A percentile compares a stretch with the other conserved stretches of the same genome.
Conservation (phyloP, 2,329 filamentous ascomycete genomes). For the Pseudogymnoascus sp. region DNA sequence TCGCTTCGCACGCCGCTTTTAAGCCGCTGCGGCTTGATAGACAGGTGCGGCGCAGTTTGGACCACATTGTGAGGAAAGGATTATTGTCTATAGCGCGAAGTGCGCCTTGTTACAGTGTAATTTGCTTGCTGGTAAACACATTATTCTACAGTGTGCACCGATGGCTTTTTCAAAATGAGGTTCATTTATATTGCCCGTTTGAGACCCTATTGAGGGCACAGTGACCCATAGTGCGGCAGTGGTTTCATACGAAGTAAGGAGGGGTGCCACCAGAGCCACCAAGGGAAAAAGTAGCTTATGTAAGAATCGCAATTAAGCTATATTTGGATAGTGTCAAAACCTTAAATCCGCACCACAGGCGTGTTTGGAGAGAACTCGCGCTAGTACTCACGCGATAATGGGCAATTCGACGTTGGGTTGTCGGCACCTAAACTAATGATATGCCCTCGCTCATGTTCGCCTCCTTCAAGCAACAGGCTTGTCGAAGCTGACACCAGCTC, state of each 20-base stretch:
- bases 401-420: conserved; percentile 8
- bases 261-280: neutral
- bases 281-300: neutral
- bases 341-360: conserved; percentile 3
- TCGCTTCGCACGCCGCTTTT: conserved; percentile 7
- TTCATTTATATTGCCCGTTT: conserved; percentile 1
- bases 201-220: neutral
- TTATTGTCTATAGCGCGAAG: neutral
- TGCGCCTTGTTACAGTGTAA: neutral
- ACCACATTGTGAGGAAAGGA: neutral
- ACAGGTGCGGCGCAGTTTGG: neutral
- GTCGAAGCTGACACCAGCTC: neutral
- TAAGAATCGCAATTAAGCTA: neutral
- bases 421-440: neutral
- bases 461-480: conserved; percentile 6
- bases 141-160: neutral
- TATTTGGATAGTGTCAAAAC: neutral
- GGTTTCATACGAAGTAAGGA: neutral
- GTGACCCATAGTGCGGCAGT: neutral
- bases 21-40: conserved; percentile 2
- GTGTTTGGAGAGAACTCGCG: conserved; percentile 1
- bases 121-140: neutral
- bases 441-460: conserved; percentile 1
- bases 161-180: neutral
- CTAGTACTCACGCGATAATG: conserved; percentile 7